A percentile compares a stretch with the other conserved stretches of the same genome.
These are phyloP conservation scores for Claviceps quebecensis DNA, from an alignment of 2,329 filamentous ascomycete species.

Conservation along the genomic window DNA sequence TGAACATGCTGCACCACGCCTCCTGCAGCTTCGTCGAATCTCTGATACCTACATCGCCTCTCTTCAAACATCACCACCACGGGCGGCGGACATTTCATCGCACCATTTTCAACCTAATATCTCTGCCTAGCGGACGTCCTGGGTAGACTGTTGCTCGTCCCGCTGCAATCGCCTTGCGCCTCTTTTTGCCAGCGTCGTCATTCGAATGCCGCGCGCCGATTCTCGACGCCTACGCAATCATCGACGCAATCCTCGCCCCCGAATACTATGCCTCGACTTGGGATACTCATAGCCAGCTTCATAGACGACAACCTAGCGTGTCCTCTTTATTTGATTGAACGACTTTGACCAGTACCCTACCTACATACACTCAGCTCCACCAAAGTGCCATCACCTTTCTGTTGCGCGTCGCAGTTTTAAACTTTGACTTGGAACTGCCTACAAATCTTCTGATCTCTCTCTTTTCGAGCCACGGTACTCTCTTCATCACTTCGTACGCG, in stretches of 20 bases:
- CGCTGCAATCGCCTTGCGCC: not conserved
- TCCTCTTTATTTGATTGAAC: not conserved
- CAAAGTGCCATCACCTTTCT: not conserved
- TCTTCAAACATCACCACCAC: too few relatives aligned
- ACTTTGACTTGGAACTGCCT: not conserved
- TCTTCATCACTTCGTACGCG: not conserved
- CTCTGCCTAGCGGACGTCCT: not conserved
- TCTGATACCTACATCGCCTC: too few relatives aligned
- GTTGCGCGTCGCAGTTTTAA: not conserved
- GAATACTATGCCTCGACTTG: conserved; percentile 3
- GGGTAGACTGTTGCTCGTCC: not conserved
- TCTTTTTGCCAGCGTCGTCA: not conserved
- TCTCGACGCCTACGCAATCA: not conserved
- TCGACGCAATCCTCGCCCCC: not conserved
- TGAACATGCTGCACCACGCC: too few relatives aligned
- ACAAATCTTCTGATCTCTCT: not conserved
- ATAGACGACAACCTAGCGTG: not conserved
- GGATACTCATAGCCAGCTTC: not conserved
- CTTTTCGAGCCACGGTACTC: not conserved
- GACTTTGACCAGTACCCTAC: not conserved
- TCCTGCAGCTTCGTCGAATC: too few relatives aligned
- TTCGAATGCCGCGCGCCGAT: not conserved
- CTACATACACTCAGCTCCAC: not conserved
- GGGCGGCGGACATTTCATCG: too few relatives aligned
- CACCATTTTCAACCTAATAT: not conserved